phyloP scores from a whole-genome alignment of 2,329 filamentous ascomycete species.

The Aspergillus fumigatus region DNA sequence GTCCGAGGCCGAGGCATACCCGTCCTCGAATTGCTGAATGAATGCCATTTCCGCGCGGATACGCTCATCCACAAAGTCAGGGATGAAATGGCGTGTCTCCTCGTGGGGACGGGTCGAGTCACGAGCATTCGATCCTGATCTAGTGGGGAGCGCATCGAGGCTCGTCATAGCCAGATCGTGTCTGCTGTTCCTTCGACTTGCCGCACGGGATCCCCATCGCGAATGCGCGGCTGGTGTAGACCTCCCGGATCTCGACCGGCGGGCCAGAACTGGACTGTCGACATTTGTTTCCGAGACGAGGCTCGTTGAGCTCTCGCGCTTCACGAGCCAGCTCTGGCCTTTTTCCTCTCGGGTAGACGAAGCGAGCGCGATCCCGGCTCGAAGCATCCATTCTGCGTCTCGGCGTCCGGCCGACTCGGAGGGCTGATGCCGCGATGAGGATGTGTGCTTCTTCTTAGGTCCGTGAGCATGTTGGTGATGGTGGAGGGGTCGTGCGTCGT shows the following conservation, averaged over 20 bases:
- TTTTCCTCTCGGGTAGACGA: slow-evolving; percentile 56
- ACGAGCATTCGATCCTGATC: background rate
- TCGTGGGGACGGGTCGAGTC: slow-evolving; percentile 11
- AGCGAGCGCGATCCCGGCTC: slow-evolving; percentile 54
- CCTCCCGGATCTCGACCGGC: slow-evolving; percentile 29
- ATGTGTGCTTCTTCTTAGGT: background rate
- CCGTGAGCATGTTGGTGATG: background rate
- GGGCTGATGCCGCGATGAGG: slow-evolving; percentile 1
- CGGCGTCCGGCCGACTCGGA: slow-evolving; percentile 7
- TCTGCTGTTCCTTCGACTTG: slow-evolving; percentile 29
- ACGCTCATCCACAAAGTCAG: slow-evolving; percentile 49
- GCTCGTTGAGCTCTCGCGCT: slow-evolving; percentile 53
- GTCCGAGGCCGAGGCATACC: slow-evolving; percentile 15
- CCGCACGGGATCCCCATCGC: slow-evolving; percentile 26
- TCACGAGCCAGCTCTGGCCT: slow-evolving; percentile 58
- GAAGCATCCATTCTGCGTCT: slow-evolving; percentile 56
- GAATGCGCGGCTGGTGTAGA: slow-evolving; percentile 33
- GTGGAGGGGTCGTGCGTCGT: slow-evolving; percentile 23
- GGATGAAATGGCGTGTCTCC: slow-evolving; percentile 22
- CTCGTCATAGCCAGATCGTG: slow-evolving; percentile 13
- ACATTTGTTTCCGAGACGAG: slow-evolving; percentile 40
- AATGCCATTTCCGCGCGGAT: slow-evolving; percentile 37
- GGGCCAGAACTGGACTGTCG: slow-evolving; percentile 24
- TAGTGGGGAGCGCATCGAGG: background rate
- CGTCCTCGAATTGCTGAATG: slow-evolving; percentile 19